Evolutionary conservation across 768 basidiomycete species (phyloP).

Genomic region (Boletus sp.): DNA sequence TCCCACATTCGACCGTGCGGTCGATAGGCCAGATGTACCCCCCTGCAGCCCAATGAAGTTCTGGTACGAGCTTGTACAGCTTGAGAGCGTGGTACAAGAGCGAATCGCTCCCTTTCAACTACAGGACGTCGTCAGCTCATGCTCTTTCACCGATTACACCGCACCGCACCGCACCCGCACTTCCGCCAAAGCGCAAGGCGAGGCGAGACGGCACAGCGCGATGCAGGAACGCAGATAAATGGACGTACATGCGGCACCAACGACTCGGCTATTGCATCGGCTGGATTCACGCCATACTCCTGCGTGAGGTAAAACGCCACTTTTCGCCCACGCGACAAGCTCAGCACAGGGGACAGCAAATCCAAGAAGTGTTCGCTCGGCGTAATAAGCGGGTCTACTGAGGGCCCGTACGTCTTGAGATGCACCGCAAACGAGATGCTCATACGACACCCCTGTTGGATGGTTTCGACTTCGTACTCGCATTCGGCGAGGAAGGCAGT

Average conservation of each 20-base stretch:
- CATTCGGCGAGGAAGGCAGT: slow-evolving; percentile 71
- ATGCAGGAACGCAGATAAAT: slow-evolving; percentile 7
- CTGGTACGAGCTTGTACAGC: slow-evolving; percentile 68
- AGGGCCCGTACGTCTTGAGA: slow-evolving; percentile 63
- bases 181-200: slow-evolving; percentile 3
- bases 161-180: background rate
- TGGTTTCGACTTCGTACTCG: slow-evolving; percentile 68
- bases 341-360: slow-evolving; percentile 65
- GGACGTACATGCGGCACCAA: slow-evolving; percentile 64
- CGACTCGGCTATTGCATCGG: slow-evolving; percentile 64
- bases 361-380: slow-evolving; percentile 77
- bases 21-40: slow-evolving; percentile 80
- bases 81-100: slow-evolving; percentile 74
- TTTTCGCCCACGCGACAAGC: slow-evolving; percentile 64
- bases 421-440: slow-evolving; percentile 70
- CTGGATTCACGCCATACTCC: slow-evolving; percentile 68
- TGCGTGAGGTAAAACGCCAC: slow-evolving; percentile 70
- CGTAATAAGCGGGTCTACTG: slow-evolving; percentile 60
- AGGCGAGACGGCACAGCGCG: background rate
- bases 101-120: slow-evolving; percentile 79
- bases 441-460: slow-evolving; percentile 67
- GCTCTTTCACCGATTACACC: slow-evolving; percentile 9
- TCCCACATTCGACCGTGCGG: slow-evolving; percentile 59
- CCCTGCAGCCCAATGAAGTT: slow-evolving; percentile 78
- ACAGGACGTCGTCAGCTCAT: slow-evolving; percentile 10